These are phyloP conservation scores for Fusarium irregulare DNA, from an alignment of 2,329 filamentous ascomycete species.

Conservation along the genomic window DNA sequence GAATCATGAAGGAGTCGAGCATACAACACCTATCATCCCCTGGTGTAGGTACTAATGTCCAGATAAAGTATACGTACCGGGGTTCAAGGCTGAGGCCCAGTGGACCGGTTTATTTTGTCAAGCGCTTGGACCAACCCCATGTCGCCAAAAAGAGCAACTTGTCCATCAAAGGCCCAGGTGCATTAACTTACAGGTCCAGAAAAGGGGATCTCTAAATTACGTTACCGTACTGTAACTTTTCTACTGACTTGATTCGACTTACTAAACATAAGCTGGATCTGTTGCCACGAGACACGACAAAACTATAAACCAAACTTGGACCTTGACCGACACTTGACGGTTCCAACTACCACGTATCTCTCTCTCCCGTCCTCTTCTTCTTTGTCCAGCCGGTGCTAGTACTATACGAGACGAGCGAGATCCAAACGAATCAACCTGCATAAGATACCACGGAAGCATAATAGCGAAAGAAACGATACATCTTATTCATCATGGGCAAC, in stretches of 20 bases:
- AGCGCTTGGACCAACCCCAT: slow-evolving; percentile 46
- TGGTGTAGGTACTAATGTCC: background rate
- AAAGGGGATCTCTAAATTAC: slow-evolving; percentile 47
- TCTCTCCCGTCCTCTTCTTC: background rate
- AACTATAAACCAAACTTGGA: slow-evolving; percentile 19
- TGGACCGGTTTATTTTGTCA: slow-evolving; percentile 45
- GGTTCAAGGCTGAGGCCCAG: slow-evolving; percentile 1
- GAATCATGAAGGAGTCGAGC: background rate
- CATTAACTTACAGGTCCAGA: slow-evolving; percentile 43
- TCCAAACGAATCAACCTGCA: slow-evolving; percentile 5
- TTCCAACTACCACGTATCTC: background rate
- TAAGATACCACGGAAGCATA: slow-evolving; percentile 20
- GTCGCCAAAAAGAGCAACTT: slow-evolving; percentile 44
- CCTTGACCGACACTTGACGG: slow-evolving; percentile 7
- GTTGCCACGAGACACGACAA: slow-evolving; percentile 42
- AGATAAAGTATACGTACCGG: background rate
- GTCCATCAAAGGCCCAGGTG: slow-evolving; percentile 44
- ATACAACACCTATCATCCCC: background rate
- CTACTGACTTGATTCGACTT: slow-evolving; percentile 20
- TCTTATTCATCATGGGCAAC: slow-evolving; percentile 66
- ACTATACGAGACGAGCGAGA: slow-evolving; percentile 19
- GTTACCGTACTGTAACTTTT: slow-evolving; percentile 10
- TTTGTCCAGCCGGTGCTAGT: slow-evolving; percentile 6
- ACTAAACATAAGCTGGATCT: slow-evolving; percentile 34
- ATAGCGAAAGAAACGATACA: slow-evolving; percentile 20